Conservation (phyloP, 768 basidiomycete genomes). For the Sarcodon aspratus region DNA sequence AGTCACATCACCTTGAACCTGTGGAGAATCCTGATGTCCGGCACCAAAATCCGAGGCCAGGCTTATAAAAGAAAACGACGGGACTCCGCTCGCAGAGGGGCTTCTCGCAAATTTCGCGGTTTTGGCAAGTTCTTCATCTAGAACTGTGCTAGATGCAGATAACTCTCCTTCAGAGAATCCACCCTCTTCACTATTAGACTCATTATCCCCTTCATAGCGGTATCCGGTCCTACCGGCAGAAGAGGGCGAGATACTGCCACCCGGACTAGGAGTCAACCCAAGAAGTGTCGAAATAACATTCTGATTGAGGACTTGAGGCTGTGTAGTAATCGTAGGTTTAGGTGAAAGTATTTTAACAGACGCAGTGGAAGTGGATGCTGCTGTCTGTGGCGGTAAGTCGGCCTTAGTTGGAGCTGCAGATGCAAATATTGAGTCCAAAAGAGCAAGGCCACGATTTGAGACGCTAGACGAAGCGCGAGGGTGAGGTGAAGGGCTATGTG, state of each 20-base stretch:
- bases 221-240: slow-evolving; percentile 17
- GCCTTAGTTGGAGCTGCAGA: slow-evolving; percentile 31
- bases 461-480: slow-evolving; percentile 15
- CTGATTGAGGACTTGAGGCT: slow-evolving; percentile 60
- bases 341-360: slow-evolving; percentile 38
- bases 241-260: slow-evolving; percentile 16
- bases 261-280: slow-evolving; percentile 33
- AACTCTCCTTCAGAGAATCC: slow-evolving; percentile 7
- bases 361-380: slow-evolving; percentile 9
- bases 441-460: slow-evolving; percentile 37
- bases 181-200: slow-evolving; percentile 17
- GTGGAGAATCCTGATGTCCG: slow-evolving; percentile 3
- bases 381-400: slow-evolving; percentile 13
- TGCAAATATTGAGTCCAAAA: slow-evolving; percentile 66
- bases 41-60: slow-evolving; percentile 2
- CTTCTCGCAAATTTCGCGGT: slow-evolving; percentile 2
- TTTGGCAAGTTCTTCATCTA: slow-evolving; percentile 2
- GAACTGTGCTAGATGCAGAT: slow-evolving; percentile 8
- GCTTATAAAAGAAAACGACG: neutral
- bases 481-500: slow-evolving; percentile 10
- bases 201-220: slow-evolving; percentile 25
- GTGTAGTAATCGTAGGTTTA: slow-evolving; percentile 36
- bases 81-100: neutral
- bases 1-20: slow-evolving; percentile 40
- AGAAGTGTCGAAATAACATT: slow-evolving; percentile 58